phyloP scores from a whole-genome alignment of 208 protist species.

The Leptomonas pyrrhocoris region DNA sequence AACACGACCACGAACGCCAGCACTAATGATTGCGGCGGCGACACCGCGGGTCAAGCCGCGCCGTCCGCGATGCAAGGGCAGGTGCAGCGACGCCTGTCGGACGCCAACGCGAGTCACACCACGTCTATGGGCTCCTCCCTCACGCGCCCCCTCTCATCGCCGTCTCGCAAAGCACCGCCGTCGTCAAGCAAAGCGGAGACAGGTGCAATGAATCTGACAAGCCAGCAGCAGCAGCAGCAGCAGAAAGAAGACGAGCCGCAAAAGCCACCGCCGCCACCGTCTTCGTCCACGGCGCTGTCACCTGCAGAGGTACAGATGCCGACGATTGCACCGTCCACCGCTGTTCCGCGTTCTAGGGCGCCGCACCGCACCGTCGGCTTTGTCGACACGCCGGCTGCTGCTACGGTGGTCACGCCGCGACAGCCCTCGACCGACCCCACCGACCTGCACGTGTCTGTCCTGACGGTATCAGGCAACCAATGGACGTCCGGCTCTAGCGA shows the following conservation, averaged over 20 bases:
- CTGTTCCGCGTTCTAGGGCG: too few relatives aligned
- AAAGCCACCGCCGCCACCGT: not conserved
- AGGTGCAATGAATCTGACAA: too few relatives aligned
- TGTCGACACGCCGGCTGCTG: not conserved
- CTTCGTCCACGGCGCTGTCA: not conserved
- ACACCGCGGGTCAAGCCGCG: not conserved
- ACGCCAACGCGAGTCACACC: slow-evolving; percentile 1
- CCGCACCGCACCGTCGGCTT: slow-evolving; percentile 3
- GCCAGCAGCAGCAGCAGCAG: slow-evolving; percentile 1
- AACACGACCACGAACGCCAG: not conserved
- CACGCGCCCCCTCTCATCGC: not conserved
- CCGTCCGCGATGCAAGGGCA: not conserved
- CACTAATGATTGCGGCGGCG: not conserved
- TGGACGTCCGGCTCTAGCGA: too few relatives aligned
- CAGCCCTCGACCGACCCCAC: slow-evolving; percentile 6
- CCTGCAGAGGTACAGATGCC: not conserved
- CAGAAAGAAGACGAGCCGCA: not conserved
- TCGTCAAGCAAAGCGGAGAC: not conserved
- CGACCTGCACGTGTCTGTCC: not conserved
- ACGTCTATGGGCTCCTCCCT: not conserved
- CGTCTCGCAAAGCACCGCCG: not conserved
- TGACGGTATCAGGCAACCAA: not conserved
- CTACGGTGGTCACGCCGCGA: not conserved
- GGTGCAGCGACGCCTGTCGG: slow-evolving; percentile 3
- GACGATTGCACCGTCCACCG: not conserved